A percentile compares a stretch with the other conserved stretches of the same genome.
Conservation (phyloP, 2,329 filamentous ascomycete species). For the Trichoderma harzianum region DNA sequence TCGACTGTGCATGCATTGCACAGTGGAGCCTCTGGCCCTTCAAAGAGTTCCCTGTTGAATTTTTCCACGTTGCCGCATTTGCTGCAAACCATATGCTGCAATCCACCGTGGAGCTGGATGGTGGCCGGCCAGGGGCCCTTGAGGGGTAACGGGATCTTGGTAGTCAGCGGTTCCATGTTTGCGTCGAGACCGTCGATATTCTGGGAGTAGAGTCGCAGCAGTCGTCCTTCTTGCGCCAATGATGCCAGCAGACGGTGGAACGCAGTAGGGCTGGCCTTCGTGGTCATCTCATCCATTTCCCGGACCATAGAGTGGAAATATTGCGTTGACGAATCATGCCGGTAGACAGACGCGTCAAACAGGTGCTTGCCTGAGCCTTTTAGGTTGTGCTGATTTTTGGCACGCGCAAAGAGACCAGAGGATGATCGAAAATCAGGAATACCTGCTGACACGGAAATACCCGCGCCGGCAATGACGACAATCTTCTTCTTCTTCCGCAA, state of each 20-base stretch:
- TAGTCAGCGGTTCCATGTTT: constrained; percentile 72
- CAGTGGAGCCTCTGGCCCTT: constrained; percentile 76
- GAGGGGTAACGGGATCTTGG: constrained; percentile 72
- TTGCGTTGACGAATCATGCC: constrained; percentile 80
- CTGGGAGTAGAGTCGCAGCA: constrained; percentile 90
- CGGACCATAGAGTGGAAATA: constrained; percentile 97
- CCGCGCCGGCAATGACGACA: constrained; percentile 91
- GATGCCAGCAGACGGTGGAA: constrained; percentile 95
- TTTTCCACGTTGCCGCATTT: constrained; percentile 78
- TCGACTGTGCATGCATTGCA: constrained; percentile 71
- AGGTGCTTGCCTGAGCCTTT: constrained; percentile 89
- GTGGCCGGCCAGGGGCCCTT: constrained; percentile 93
- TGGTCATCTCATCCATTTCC: constrained; percentile 75
- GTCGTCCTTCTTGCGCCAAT: constrained; percentile 77
- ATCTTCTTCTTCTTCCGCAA: constrained; percentile 92
- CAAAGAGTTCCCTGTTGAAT: constrained; percentile 76
- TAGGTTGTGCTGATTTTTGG: constrained; percentile 83
- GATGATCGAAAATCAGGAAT: constrained; percentile 96
- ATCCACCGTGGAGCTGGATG: constrained; percentile 87
- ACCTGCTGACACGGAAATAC: constrained; percentile 94
- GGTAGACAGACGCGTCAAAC: constrained; percentile 97
- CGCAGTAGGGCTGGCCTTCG: constrained; percentile 72
- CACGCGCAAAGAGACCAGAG: constrained; percentile 80
- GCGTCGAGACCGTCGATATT: constrained; percentile 97
- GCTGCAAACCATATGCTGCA: constrained; percentile 95